Evolutionary conservation across 495 filamentous ascomycete species (phyloP).

Genomic region (Tuber calosporum): DNA sequence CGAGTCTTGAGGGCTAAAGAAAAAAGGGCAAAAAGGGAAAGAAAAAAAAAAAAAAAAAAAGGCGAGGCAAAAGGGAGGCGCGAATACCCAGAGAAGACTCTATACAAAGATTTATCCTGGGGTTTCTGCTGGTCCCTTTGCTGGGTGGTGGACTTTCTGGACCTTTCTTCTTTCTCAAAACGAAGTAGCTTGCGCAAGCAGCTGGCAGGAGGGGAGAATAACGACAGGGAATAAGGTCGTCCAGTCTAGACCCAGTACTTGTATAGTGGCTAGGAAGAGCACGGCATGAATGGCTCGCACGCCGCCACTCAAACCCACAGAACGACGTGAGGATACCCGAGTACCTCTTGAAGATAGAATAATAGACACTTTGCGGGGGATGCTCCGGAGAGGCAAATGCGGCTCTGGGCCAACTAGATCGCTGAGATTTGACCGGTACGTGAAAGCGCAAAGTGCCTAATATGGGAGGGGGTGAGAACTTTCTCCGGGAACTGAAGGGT

Average conservation of each 20-base stretch:
- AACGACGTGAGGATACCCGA: not conserved
- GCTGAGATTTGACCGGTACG: too few relatives aligned
- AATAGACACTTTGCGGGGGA: too few relatives aligned
- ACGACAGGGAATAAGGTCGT: not conserved
- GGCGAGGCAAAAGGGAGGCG: not conserved
- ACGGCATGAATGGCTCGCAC: not conserved
- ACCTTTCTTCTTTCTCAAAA: not conserved
- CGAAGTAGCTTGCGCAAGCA: not conserved
- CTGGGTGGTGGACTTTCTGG: not conserved
- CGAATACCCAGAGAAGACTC: not conserved
- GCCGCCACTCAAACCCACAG: not conserved
- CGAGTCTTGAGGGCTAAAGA: not conserved
- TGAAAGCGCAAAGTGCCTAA: too few relatives aligned
- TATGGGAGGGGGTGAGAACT: not conserved
- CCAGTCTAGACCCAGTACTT: not conserved
- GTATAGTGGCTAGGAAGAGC: not conserved
- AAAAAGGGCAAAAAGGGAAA: not conserved
- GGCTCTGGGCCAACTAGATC: too few relatives aligned
- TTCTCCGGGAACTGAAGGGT: not conserved
- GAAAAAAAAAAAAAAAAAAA: not conserved
- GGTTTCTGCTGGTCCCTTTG: not conserved
- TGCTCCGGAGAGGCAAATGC: too few relatives aligned
- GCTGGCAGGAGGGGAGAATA: not conserved
- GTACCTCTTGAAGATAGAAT: not conserved
- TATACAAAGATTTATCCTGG: not conserved